Evolutionary conservation across 495 filamentous ascomycete species (phyloP).

Genomic region (Tirmania nivea): DNA sequence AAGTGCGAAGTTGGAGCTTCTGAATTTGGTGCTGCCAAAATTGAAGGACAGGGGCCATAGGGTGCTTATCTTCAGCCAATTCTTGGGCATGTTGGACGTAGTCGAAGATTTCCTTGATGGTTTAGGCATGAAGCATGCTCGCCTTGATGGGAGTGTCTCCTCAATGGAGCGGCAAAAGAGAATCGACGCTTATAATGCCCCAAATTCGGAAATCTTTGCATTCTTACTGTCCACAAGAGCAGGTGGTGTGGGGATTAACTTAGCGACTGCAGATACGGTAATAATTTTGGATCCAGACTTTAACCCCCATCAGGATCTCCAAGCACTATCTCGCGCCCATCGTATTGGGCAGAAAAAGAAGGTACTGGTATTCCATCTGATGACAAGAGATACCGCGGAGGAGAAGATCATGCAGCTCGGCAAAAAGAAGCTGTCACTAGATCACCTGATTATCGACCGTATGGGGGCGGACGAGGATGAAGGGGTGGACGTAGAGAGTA

Average conservation of each 20-base stretch:
- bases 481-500: conserved; percentile 59
- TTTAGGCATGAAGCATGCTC: conserved; percentile 45
- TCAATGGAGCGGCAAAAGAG: conserved; percentile 74
- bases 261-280: conserved; percentile 91
- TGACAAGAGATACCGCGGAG: conserved; percentile 70
- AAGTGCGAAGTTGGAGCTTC: conserved; percentile 66
- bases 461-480: conserved; percentile 62
- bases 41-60: conserved; percentile 72
- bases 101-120: conserved; percentile 74
- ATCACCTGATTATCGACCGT: conserved; percentile 78
- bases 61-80: conserved; percentile 91
- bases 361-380: conserved; percentile 82
- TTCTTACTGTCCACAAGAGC: conserved; percentile 87
- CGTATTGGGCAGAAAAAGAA: conserved; percentile 91
- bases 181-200: conserved; percentile 83
- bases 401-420: conserved; percentile 95
- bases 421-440: conserved; percentile 81
- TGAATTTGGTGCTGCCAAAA: conserved; percentile 80
- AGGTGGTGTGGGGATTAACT: conserved; percentile 91
- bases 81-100: conserved; percentile 68
- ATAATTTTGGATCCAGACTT: conserved; percentile 97
- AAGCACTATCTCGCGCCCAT: conserved; percentile 83
- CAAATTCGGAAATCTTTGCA: conserved; percentile 58
- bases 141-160: conserved; percentile 65
- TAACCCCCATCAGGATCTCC: conserved; percentile 95